phyloP scores from a whole-genome alignment of 2,329 filamentous ascomycete genomes.

The Calonectria montana region DNA sequence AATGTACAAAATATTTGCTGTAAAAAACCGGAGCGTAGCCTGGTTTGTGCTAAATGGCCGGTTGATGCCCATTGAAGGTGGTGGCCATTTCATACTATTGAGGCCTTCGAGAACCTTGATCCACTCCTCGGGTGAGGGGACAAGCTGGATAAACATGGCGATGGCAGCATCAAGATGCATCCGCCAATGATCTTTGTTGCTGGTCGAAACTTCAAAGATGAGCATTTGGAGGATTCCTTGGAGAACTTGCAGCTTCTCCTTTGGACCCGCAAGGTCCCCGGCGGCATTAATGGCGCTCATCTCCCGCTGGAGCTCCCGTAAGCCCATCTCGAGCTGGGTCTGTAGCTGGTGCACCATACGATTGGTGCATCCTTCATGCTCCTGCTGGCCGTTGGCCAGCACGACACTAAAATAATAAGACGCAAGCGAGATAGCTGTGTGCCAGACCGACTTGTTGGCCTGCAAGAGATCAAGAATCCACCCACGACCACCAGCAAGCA shows the following conservation, averaged over 20 bases:
- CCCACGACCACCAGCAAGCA: constrained; percentile 67
- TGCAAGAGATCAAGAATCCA: constrained; percentile 70
- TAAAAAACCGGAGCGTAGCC: constrained; percentile 60
- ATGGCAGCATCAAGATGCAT: constrained; percentile 63
- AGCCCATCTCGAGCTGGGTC: constrained; percentile 56
- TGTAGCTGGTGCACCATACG: constrained; percentile 54
- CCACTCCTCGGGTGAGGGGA: constrained; percentile 53
- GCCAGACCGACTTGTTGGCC: constrained; percentile 67
- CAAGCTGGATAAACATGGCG: constrained; percentile 60
- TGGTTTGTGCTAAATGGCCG: constrained; percentile 59
- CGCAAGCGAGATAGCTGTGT: constrained; percentile 66
- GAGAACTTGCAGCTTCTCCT: constrained; percentile 55
- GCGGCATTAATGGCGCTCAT: constrained; percentile 51
- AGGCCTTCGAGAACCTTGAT: constrained; percentile 48
- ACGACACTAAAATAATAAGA: constrained; percentile 67
- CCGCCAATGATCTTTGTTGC: constrained; percentile 60
- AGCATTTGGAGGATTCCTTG: constrained; percentile 65
- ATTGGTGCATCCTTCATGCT: constrained; percentile 49
- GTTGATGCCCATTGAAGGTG: constrained; percentile 45
- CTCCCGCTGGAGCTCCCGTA: constrained; percentile 57
- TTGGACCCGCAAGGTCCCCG: constrained; percentile 44
- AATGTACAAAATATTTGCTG: constrained; percentile 58
- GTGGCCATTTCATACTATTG: constrained; percentile 48
- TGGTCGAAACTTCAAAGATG: constrained; percentile 61
- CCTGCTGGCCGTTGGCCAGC: constrained; percentile 48